These are phyloP conservation scores for Hura crepitans DNA, from an alignment of 441 rosid genomes.

Conservation along the genomic window DNA sequence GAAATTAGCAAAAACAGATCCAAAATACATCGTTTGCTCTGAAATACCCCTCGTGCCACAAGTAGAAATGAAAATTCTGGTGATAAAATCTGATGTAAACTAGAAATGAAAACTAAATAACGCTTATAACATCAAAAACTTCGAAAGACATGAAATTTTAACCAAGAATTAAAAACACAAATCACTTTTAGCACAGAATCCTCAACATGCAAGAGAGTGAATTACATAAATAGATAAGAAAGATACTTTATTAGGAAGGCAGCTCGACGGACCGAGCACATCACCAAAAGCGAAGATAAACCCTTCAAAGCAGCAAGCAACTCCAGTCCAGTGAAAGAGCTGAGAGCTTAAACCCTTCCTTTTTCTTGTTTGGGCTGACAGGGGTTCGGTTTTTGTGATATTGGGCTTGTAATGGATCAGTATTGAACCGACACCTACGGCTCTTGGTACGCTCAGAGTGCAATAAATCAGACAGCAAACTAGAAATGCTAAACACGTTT, in stretches of 20 bases:
- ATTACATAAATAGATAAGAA: not conserved
- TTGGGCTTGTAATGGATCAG: no score
- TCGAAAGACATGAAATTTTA: not conserved
- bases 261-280: constrained; percentile 15
- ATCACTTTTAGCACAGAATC: not conserved
- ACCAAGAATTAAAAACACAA: no score
- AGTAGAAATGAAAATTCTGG: not conserved
- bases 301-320: not conserved
- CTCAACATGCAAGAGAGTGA: not conserved
- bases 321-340: not conserved
- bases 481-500: no score
- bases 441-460: no score
- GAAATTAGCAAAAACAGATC: no score
- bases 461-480: no score
- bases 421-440: no score
- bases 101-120: not conserved
- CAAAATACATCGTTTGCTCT: not conserved
- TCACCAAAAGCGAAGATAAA: not conserved
- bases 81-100: not conserved
- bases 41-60: no score
- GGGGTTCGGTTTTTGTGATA: no score
- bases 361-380: no score
- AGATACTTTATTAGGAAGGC: not conserved
- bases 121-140: not conserved
- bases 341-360: no score